Percentiles rank a stretch among this genome's conserved stretches.
Evolutionary conservation across 495 filamentous ascomycete species (phyloP).

Genomic region (Amniculicola lignicola): DNA sequence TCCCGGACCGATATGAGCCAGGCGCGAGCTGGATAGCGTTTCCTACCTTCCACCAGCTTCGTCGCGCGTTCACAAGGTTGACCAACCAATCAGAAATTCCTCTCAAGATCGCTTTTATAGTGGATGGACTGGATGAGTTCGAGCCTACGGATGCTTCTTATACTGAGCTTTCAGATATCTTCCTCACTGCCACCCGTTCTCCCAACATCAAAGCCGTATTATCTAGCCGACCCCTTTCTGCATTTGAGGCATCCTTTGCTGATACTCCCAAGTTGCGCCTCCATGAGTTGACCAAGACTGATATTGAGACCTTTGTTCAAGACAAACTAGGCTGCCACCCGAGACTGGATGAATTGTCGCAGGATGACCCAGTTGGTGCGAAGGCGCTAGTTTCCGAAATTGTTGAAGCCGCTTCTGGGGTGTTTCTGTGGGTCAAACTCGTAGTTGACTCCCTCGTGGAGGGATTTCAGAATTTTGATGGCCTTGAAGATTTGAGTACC

Average conservation of each 20-base stretch:
- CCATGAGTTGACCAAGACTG: slow-evolving; percentile 13
- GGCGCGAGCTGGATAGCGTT: slow-evolving; percentile 1
- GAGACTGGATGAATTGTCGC: slow-evolving; percentile 7
- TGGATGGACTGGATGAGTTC: slow-evolving; percentile 28
- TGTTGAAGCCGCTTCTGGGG: slow-evolving; percentile 17
- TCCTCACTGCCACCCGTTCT: background rate
- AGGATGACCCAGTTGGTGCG: background rate
- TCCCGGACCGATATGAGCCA: slow-evolving; percentile 5
- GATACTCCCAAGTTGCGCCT: slow-evolving; percentile 12
- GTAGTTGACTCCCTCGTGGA: slow-evolving; percentile 19
- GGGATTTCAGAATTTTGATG: slow-evolving; percentile 15
- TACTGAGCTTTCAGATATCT: slow-evolving; percentile 4
- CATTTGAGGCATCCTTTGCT: slow-evolving; percentile 13
- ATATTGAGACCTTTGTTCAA: slow-evolving; percentile 8
- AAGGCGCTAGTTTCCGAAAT: slow-evolving; percentile 3
- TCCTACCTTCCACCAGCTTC: slow-evolving; percentile 9
- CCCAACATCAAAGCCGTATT: slow-evolving; percentile 1
- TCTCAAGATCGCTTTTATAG: slow-evolving; percentile 10
- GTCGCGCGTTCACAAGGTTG: slow-evolving; percentile 5
- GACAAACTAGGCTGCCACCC: background rate
- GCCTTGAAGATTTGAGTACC: background rate
- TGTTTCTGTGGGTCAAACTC: slow-evolving; percentile 30
- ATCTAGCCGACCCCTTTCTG: slow-evolving; percentile 14
- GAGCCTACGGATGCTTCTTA: background rate
- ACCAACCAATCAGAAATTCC: background rate